Percentiles rank a stretch among this genome's conserved stretches.
These are phyloP conservation scores for Coemansia sp. DNA, from an alignment of 192 early-diverging fungal genomes.

Conservation along the genomic window DNA sequence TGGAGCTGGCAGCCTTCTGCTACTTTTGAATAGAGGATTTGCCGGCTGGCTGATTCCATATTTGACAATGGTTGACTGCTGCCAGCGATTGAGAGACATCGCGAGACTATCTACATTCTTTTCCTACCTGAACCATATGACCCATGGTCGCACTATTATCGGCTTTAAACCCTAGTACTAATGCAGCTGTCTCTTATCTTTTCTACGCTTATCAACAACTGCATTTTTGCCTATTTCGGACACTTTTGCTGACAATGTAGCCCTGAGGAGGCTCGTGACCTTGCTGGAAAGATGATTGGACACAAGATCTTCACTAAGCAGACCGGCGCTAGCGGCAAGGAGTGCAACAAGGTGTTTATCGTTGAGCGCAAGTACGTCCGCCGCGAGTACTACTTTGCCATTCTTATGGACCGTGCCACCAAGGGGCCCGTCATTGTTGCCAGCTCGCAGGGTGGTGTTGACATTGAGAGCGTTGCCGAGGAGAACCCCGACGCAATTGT, in stretches of 20 bases:
- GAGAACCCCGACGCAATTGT: constrained; percentile 96
- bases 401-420: constrained; percentile 93
- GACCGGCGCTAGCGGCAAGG: constrained; percentile 90
- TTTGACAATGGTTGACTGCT: not conserved
- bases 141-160: not conserved
- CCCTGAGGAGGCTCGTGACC: constrained; percentile 81
- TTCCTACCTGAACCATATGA: not conserved
- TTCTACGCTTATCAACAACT: constrained; percentile 5
- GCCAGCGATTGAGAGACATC: not conserved
- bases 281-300: constrained; percentile 94
- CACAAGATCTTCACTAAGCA: constrained; percentile 99
- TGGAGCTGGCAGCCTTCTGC: not conserved
- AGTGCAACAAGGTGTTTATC: constrained; percentile 93
- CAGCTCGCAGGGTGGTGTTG: constrained; percentile 96
- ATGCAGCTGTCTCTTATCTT: not conserved
- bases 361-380: constrained; percentile 96
- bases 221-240: no score
- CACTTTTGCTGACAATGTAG: constrained; percentile 38
- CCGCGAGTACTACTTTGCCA: constrained; percentile 99
- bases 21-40: not conserved
- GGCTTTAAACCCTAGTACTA: no score
- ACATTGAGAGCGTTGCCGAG: constrained; percentile 94
- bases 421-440: constrained; percentile 95
- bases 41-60: not conserved
- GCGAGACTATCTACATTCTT: constrained; percentile 5